Evolutionary conservation across 176 grass and related monocot species (phyloP).

Genomic region (Coix lacrymajobi): DNA sequence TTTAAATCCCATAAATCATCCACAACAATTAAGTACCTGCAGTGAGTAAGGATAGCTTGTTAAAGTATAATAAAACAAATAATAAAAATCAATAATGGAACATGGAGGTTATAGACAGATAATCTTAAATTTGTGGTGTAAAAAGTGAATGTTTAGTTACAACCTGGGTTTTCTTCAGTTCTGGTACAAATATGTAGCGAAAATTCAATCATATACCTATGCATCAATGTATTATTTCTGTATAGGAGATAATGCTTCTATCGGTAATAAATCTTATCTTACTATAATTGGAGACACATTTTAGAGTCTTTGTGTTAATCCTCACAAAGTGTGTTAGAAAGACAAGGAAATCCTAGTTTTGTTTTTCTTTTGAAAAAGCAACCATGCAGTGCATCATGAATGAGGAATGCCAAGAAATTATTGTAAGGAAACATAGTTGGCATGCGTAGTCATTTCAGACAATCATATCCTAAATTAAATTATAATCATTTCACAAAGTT

Average conservation of each 20-base stretch:
- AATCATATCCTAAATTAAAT: neutral
- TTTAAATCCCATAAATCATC: neutral
- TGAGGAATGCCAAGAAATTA: neutral
- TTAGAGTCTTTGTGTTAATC: neutral
- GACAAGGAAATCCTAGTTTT: neutral
- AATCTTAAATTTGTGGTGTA: neutral
- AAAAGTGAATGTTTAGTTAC: neutral
- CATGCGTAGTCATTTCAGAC: neutral
- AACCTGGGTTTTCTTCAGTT: neutral
- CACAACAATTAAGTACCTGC: slow-evolving; percentile 1
- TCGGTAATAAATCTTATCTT: neutral
- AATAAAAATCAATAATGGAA: neutral
- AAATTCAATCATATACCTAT: neutral
- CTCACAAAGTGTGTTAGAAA: neutral
- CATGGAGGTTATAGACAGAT: neutral
- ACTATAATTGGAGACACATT: neutral
- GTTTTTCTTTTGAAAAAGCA: neutral
- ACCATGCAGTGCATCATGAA: neutral
- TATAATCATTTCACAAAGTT: neutral
- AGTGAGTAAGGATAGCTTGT: neutral
- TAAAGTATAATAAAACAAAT: neutral
- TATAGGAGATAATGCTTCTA: neutral
- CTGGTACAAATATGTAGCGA: neutral
- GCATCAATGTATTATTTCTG: neutral
- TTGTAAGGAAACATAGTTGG: neutral